Evolutionary conservation across 768 basidiomycete species (phyloP).

Genomic region (Russula sp.): DNA sequence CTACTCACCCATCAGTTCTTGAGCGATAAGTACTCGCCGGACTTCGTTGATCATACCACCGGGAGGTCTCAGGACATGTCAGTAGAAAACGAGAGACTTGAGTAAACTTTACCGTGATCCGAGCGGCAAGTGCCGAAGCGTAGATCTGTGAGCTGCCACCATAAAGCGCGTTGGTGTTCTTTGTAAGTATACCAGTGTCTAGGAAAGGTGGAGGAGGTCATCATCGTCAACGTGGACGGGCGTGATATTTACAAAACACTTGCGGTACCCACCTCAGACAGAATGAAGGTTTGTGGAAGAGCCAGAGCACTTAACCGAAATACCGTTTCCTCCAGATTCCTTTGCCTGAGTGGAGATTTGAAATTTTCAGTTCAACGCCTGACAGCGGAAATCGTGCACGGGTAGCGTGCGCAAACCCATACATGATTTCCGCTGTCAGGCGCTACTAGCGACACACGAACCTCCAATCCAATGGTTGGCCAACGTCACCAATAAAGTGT

Average conservation of each 20-base stretch:
- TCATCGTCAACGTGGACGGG: background rate
- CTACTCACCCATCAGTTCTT: constrained; percentile 35
- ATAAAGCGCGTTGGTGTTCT: constrained; percentile 31
- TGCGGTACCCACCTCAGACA: constrained; percentile 7
- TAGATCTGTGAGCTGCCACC: constrained; percentile 34
- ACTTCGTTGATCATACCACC: constrained; percentile 25
- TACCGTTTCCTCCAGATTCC: constrained; percentile 46
- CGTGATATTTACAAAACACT: too few relatives aligned
- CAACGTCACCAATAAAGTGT: constrained; percentile 47
- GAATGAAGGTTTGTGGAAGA: constrained; percentile 46
- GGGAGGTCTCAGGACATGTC: background rate
- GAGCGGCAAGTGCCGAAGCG: constrained; percentile 41
- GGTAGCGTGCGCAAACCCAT: too few relatives aligned
- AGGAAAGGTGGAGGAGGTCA: background rate
- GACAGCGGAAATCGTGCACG: background rate
- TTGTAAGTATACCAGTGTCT: constrained; percentile 32
- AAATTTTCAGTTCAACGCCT: too few relatives aligned
- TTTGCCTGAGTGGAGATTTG: too few relatives aligned
- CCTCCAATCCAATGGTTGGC: constrained; percentile 51
- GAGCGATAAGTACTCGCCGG: constrained; percentile 33
- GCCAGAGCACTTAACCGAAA: constrained; percentile 43
- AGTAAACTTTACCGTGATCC: constrained; percentile 40
- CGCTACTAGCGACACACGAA: too few relatives aligned
- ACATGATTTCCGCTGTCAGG: too few relatives aligned
- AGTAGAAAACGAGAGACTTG: background rate